Conservation (phyloP, 1,284 basidiomycete genomes). For the Moesziomyces sp. region DNA sequence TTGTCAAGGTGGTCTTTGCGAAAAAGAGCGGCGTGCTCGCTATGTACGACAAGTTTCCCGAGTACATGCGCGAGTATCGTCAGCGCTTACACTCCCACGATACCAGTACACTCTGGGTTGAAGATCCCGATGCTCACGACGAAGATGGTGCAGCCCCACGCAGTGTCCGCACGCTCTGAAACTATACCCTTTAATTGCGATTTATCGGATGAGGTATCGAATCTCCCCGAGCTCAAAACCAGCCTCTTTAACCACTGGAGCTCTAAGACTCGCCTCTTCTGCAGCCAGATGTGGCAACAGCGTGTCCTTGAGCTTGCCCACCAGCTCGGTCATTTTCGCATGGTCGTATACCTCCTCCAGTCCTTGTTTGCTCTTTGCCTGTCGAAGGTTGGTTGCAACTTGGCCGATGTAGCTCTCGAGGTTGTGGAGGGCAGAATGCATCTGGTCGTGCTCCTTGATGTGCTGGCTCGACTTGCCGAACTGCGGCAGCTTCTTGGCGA, state of each 20-base stretch:
- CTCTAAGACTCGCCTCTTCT: conserved; percentile 50
- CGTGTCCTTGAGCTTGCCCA: conserved; percentile 24
- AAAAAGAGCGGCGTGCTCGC: conserved; percentile 38
- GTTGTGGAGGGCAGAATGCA: conserved; percentile 35
- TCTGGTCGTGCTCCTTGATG: conserved; percentile 45
- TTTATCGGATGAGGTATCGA: conserved; percentile 31
- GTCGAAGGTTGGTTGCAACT: conserved; percentile 7
- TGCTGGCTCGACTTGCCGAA: conserved; percentile 48
- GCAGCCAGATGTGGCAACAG: conserved; percentile 53
- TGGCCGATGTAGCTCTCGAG: conserved; percentile 30
- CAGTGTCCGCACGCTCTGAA: conserved; percentile 37
- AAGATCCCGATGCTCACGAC: conserved; percentile 16
- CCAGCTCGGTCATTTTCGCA: conserved; percentile 19
- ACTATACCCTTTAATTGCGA: background rate
- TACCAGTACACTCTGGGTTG: conserved; percentile 1
- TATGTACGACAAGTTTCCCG: conserved; percentile 17
- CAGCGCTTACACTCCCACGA: background rate
- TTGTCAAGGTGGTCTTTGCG: conserved; percentile 36
- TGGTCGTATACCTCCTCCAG: conserved; percentile 38
- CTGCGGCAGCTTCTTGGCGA: conserved; percentile 54
- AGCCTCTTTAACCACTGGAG: conserved; percentile 39
- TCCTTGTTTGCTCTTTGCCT: conserved; percentile 18
- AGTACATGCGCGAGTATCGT: conserved; percentile 30
- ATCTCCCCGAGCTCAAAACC: conserved; percentile 45
- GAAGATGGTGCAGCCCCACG: conserved; percentile 23